These are phyloP conservation scores for Trichoderma breve DNA, from an alignment of 2,329 filamentous ascomycete genomes.

Conservation along the genomic window DNA sequence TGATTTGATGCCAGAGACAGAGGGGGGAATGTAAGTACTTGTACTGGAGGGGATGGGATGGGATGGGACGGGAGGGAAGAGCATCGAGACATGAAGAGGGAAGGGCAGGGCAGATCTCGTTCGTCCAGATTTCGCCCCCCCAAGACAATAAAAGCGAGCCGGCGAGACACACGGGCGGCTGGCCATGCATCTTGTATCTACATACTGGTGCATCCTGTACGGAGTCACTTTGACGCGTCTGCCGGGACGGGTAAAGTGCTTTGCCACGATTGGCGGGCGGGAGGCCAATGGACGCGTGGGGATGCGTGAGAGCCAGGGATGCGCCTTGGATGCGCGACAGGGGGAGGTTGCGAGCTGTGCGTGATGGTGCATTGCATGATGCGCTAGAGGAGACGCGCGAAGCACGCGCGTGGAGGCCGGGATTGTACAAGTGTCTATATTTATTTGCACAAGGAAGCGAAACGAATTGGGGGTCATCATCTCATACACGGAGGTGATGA, in stretches of 20 bases:
- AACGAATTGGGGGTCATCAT: neutral
- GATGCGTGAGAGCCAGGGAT: slow-evolving; percentile 9
- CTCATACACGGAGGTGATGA: neutral
- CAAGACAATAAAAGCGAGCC: slow-evolving; percentile 1
- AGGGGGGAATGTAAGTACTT: neutral
- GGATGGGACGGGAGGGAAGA: neutral
- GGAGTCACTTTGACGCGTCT: neutral
- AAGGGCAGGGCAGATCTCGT: neutral
- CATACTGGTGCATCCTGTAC: no score
- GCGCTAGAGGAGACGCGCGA: neutral
- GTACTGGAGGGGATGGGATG: no score
- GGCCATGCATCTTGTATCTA: neutral
- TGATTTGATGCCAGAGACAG: neutral
- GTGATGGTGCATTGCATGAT: neutral
- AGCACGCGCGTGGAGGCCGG: neutral
- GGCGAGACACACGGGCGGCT: neutral
- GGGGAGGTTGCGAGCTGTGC: neutral
- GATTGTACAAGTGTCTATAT: neutral
- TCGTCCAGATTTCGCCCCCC: neutral
- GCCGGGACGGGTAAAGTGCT: neutral
- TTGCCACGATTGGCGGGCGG: neutral
- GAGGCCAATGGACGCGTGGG: slow-evolving; percentile 16
- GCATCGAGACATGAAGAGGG: neutral
- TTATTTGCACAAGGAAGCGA: neutral
- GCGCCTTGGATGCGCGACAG: slow-evolving; percentile 6